Evolutionary conservation across 805 yeast genomes (phyloP), one percentile per base, ranked within the genome.

Genomic region (Nakazawaea anatomiae): DNA sequence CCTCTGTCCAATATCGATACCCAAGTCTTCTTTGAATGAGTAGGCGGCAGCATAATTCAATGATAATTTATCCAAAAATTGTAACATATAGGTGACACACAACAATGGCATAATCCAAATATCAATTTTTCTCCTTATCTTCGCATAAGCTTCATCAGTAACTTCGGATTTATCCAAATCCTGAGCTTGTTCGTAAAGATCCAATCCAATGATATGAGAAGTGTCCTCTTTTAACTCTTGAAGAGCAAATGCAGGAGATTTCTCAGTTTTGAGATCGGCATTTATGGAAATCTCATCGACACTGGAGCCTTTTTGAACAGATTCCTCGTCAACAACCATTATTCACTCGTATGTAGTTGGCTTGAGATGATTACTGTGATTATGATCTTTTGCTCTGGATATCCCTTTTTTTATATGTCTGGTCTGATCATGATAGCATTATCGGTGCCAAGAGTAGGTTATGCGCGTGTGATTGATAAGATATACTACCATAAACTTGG

Each of bases 11-110:
- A 56, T 54, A 41, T 44, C 52, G 79, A 79, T 78, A 52, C 67
- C 65, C 55, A 72, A 63, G 52, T 72, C 83, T 7, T 58, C 61
- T 55, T 68, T 64, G 46, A 76, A 64, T 44, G 81, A 85, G 74
- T 75, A 70, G 39, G 81, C 73, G 5, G 83, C 73, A 1, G 83
- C 80, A 44, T 73, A 75, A 27, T 79, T 68, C 45, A 70, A 73
- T 4, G 85, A 67, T 25, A 69, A 65, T 60, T 83, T 83, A 64
- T 83, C 89, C 82, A 83, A 77, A 55, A 71, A 77, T 62, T 81
- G 86, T 25, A 75, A 62, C 11, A 77, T 71, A 63, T 78, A 77
- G 29, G 78, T 57, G 27, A 73, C 51, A 54, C 76, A 73, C 65
- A 82, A 67, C 47, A 80, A 51, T 1, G 87, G 82, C 57, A 79